phyloP scores from a whole-genome alignment of 495 filamentous ascomycete genomes.

The Acidomyces sp. region DNA sequence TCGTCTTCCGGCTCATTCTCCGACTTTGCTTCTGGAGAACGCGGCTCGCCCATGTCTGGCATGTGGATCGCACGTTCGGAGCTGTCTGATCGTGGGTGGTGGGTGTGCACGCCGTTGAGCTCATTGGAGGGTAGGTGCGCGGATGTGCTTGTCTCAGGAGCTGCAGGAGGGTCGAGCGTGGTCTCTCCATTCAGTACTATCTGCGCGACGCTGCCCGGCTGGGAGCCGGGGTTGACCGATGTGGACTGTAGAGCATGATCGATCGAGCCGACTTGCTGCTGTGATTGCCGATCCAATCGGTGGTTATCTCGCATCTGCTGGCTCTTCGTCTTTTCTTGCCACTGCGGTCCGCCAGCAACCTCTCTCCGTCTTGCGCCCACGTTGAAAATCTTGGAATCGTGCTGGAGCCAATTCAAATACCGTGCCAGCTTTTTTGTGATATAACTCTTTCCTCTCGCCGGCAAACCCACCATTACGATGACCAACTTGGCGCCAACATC shows the following conservation, averaged over 20 bases:
- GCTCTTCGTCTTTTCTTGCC: slow-evolving; percentile 16
- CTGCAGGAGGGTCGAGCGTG: slow-evolving; percentile 19
- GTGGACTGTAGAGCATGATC: slow-evolving; percentile 10
- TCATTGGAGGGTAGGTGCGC: background rate
- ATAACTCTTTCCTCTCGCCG: slow-evolving; percentile 91
- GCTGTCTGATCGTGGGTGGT: slow-evolving; percentile 4
- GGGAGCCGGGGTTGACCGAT: background rate
- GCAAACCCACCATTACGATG: slow-evolving; percentile 95
- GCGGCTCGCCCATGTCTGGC: slow-evolving; percentile 14
- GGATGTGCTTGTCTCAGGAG: background rate
- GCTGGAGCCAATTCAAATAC: slow-evolving; percentile 94
- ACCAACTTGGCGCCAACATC: slow-evolving; percentile 93
- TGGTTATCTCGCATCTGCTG: slow-evolving; percentile 10
- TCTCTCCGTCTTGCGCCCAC: slow-evolving; percentile 82
- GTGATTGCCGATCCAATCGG: background rate
- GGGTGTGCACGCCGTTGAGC: background rate
- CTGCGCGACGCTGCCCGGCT: slow-evolving; percentile 19
- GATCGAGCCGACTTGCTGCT: slow-evolving; percentile 25
- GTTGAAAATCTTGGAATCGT: slow-evolving; percentile 91
- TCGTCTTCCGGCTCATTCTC: slow-evolving; percentile 27
- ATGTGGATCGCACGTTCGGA: slow-evolving; percentile 5
- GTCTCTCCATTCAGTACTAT: slow-evolving; percentile 29
- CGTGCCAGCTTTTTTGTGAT: slow-evolving; percentile 94
- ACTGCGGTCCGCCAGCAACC: slow-evolving; percentile 47
- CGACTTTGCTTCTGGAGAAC: background rate